Base-by-base conservation (phyloP, 2,329 filamentous ascomycete genomes). In the Aureobasidium leucospermi region DNA sequence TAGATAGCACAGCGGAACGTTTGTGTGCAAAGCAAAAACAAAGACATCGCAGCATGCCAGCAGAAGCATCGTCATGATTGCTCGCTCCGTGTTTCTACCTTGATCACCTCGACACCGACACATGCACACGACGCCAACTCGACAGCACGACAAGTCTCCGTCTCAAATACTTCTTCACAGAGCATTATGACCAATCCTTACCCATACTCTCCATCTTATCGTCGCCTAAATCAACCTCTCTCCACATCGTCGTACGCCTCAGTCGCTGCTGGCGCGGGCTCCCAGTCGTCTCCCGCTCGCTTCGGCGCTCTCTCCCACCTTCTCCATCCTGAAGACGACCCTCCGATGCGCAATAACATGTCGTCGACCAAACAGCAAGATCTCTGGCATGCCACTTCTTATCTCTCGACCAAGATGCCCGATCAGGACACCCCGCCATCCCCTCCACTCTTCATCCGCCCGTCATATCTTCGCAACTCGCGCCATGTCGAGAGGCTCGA, bases 381-480 rank as follows among this genome's bases (percentile, higher is more conserved):
- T 9, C 6, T 8, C 7, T 43, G 36, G 32, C 16, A 43, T 4
- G 19, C 34, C 19, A 31, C 15, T 9, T 32, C 42, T 29, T 48
- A 34, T 36, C 36, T 48, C 23, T 47, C 28, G 9, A 34, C 42
- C 32, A 31, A 39, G 3, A 29, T 31, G n/a, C 43, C 11, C 19
- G 55, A 58, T 32, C 36, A 56, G 7, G 41, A 56, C 16, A 10
- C 52, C 16, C 52, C 52, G 15, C 34, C 56, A 31, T 51, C 64
- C 65, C 70, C 63, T 71, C 79, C 60, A 67, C 73, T 60, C 6
- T 93, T 93, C 78, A 91, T 96, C 72, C 81, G 86, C 10, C 93
- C 93, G 0, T 91, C 90, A 5, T 96, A 96, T 74, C 81, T 97
- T 46, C 79, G 81, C 65, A 84, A 84, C 41, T 93, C 90, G 13